Percentiles rank a stretch among this genome's conserved stretches.
Conservation (phyloP, 495 filamentous ascomycete species). For the Penicillium odoratum region DNA sequence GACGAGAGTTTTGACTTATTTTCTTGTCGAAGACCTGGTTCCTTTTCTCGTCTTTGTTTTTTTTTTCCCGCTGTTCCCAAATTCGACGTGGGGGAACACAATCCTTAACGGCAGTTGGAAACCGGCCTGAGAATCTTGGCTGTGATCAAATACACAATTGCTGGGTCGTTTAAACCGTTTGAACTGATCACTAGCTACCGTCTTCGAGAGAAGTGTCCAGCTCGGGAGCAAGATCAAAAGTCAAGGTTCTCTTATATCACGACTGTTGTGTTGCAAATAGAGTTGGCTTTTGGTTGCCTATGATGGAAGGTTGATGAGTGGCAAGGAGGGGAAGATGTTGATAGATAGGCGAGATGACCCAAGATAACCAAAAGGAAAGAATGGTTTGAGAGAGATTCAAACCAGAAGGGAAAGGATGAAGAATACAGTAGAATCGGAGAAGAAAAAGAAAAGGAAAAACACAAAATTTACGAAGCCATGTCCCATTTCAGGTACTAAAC, state of each 20-base stretch:
- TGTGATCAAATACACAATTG: conserved; percentile 9
- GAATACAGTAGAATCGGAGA: conserved; percentile 5
- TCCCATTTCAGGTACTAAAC: conserved; percentile 19
- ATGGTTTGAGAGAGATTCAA: not conserved
- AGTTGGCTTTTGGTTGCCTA: not conserved
- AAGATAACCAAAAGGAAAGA: conserved; percentile 5
- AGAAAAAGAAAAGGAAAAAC: conserved; percentile 12
- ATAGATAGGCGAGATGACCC: not conserved
- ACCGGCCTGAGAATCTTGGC: conserved; percentile 27
- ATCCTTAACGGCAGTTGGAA: conserved; percentile 35
- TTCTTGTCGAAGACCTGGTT: not conserved
- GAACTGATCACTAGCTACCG: conserved; percentile 5
- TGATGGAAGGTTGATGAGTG: conserved; percentile 6
- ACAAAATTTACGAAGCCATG: conserved; percentile 7
- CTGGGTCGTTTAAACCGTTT: conserved; percentile 13
- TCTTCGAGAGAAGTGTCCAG: conserved; percentile 24
- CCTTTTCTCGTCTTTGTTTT: not conserved
- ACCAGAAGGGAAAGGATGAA: conserved; percentile 8
- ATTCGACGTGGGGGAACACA: conserved; percentile 27
- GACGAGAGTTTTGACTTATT: not conserved
- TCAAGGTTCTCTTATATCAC: not conserved
- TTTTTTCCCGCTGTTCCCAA: conserved; percentile 7
- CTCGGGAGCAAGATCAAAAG: conserved; percentile 1
- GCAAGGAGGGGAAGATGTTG: conserved; percentile 9
- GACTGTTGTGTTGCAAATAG: not conserved